These are phyloP conservation scores for Lachnellula suecica DNA, from an alignment of 2,329 filamentous ascomycete genomes.

Conservation along the genomic window DNA sequence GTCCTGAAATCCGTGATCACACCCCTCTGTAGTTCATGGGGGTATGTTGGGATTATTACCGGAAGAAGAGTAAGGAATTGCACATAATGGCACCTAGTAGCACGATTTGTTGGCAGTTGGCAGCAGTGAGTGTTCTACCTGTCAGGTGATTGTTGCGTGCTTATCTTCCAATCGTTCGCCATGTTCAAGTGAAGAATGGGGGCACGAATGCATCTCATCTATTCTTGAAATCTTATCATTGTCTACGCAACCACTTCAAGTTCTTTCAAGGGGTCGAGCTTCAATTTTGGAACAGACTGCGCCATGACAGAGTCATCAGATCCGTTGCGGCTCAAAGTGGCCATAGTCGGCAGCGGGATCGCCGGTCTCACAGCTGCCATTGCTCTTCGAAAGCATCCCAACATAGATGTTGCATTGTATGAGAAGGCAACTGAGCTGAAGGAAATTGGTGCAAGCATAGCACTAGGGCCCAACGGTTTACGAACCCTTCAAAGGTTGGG, in stretches of 20 bases:
- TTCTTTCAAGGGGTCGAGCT: constrained; percentile 16
- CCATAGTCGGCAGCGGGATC: constrained; percentile 38
- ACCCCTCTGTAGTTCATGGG: too few relatives aligned
- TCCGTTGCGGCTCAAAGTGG: constrained; percentile 16
- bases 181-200: constrained; percentile 15
- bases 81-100: too few relatives aligned
- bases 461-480: constrained; percentile 39
- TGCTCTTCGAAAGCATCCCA: constrained; percentile 30
- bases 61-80: too few relatives aligned
- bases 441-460: constrained; percentile 40
- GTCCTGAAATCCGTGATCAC: too few relatives aligned
- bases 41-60: too few relatives aligned
- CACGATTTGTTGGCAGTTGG: too few relatives aligned
- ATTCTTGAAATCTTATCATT: not conserved
- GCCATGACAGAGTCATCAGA: not conserved
- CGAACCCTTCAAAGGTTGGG: constrained; percentile 36
- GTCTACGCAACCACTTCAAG: not conserved
- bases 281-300: not conserved
- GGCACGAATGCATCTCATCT: not conserved
- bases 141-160: constrained; percentile 4
- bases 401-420: constrained; percentile 35
- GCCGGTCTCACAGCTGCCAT: constrained; percentile 39
- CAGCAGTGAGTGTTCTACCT: too few relatives aligned
- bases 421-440: constrained; percentile 35
- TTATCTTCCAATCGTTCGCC: constrained; percentile 7